phyloP scores from a whole-genome alignment of 768 basidiomycete species.

The Serpula lacrymans region DNA sequence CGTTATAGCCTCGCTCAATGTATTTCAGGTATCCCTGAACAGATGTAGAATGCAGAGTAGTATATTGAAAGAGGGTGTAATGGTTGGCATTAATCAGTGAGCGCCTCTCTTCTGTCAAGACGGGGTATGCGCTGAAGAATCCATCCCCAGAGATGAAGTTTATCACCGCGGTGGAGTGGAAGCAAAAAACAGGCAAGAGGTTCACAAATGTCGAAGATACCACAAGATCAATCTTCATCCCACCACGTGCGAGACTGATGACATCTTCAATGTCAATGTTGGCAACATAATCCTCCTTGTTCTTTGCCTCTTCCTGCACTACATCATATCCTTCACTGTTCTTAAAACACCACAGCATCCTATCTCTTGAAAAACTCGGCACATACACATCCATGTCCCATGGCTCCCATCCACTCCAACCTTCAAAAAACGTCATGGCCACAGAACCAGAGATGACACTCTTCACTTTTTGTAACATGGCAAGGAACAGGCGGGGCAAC shows the following conservation, averaged over 20 bases:
- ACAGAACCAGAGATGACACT: background rate
- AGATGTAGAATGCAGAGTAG: too few species aligned
- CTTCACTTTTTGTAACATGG: too few species aligned
- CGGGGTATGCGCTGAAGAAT: slow-evolving; percentile 1
- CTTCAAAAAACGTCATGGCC: background rate
- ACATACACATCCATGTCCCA: background rate
- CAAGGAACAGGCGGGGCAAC: too few species aligned
- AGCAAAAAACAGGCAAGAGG: background rate
- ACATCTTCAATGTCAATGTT: too few species aligned
- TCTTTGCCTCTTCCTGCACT: background rate
- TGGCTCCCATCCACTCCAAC: background rate
- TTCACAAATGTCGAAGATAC: background rate
- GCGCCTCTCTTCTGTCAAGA: too few species aligned
- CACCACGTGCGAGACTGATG: background rate
- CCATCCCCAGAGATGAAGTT: background rate
- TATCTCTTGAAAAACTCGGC: background rate
- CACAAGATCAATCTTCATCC: background rate
- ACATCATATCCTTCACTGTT: too few species aligned
- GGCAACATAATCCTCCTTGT: background rate
- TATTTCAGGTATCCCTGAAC: too few species aligned
- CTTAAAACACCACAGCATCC: background rate
- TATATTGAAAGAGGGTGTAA: too few species aligned
- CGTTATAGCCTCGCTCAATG: too few species aligned
- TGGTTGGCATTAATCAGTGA: too few species aligned
- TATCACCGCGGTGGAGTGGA: slow-evolving; percentile 1